Conservation (phyloP, 768 basidiomycete genomes). For the Galerina sulciceps region DNA sequence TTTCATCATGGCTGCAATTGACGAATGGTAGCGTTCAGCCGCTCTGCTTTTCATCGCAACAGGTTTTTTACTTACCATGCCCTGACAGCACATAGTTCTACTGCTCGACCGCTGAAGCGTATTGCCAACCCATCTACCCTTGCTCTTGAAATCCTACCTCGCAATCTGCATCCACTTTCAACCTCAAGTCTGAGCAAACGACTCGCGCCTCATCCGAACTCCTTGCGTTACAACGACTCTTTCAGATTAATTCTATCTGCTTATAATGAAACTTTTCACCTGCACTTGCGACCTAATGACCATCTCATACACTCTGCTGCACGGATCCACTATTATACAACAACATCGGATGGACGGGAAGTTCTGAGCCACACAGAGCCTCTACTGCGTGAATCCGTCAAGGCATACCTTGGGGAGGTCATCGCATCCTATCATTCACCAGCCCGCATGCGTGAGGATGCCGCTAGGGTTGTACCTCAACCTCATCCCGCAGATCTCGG, state of each 20-base stretch:
- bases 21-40: constrained; percentile 33
- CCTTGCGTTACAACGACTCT: constrained; percentile 68
- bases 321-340: constrained; percentile 67
- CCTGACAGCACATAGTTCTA: constrained; percentile 49
- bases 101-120: constrained; percentile 51
- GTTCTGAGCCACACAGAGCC: constrained; percentile 59
- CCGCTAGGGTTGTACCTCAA: constrained; percentile 52
- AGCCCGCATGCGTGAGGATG: constrained; percentile 64
- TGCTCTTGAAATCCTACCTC: constrained; percentile 62
- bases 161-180: constrained; percentile 30
- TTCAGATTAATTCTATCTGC: constrained; percentile 72
- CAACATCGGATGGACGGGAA: constrained; percentile 50
- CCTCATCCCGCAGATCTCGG: constrained; percentile 59
- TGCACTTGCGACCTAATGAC: constrained; percentile 80
- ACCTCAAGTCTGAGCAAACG: constrained; percentile 35
- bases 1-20: constrained; percentile 34
- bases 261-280: constrained; percentile 66
- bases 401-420: constrained; percentile 79
- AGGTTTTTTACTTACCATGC: constrained; percentile 4
- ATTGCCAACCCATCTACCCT: constrained; percentile 53
- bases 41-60: neutral
- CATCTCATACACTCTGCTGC: constrained; percentile 81
- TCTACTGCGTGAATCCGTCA: constrained; percentile 64
- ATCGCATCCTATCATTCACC: constrained; percentile 57
- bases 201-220: constrained; percentile 41